These are phyloP conservation scores for Halophytophthora polymorphica DNA, from an alignment of 352 stramenopile genomes.

Conservation along the genomic window DNA sequence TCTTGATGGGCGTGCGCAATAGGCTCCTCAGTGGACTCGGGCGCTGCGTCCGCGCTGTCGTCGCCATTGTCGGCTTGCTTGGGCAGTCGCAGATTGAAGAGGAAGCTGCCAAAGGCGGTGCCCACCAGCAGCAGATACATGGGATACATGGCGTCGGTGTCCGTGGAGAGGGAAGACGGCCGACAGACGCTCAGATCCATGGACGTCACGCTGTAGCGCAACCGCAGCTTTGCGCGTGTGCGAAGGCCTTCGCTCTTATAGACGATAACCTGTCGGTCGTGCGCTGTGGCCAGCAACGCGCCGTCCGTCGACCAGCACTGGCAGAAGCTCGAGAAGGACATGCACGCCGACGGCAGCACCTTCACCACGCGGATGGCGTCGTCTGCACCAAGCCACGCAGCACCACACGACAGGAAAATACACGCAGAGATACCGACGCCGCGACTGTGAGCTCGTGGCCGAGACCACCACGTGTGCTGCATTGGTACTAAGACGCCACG, in stretches of 20 bases:
- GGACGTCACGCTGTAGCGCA: conserved; percentile 34
- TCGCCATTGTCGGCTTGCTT: neutral
- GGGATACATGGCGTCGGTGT: neutral
- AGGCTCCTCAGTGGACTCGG: neutral
- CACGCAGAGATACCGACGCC: no score
- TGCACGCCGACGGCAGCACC: conserved; percentile 23
- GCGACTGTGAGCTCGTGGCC: no score
- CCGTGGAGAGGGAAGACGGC: neutral
- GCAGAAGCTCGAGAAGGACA: conserved; percentile 32
- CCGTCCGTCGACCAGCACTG: conserved; percentile 50
- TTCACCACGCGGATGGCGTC: conserved; percentile 23
- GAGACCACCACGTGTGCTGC: no score
- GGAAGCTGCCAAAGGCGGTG: conserved; percentile 28
- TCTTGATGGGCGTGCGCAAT: conserved; percentile 22
- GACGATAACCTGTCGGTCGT: conserved; percentile 28
- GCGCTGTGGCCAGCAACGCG: conserved; percentile 24
- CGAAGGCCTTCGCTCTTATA: conserved; percentile 28
- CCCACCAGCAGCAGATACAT: conserved; percentile 27
- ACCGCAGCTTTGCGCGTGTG: conserved; percentile 4
- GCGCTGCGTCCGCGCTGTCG: neutral
- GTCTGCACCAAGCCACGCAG: neutral
- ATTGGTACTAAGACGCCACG: no score
- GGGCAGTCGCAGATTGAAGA: conserved; percentile 27
- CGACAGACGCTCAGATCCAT: conserved; percentile 25
- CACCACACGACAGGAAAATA: neutral